Evolutionary conservation across 441 rosid genomes (phyloP), one percentile per base, ranked within the genome.

Genomic region (Kokia cookei): DNA sequence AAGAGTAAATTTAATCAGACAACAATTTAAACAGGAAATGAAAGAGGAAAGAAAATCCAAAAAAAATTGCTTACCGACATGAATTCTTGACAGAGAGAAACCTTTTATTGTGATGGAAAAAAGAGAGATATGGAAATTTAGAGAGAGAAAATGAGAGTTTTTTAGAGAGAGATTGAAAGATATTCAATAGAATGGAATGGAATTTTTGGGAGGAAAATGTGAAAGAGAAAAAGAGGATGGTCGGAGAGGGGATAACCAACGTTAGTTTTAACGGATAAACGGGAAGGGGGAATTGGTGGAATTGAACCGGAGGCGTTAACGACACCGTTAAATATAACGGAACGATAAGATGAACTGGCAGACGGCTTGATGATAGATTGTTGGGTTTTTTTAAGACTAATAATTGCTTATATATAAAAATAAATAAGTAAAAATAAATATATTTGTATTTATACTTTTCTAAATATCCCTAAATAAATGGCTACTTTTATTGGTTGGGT

Each of bases 331-430:
- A 37, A 32, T 4, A 54, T n/a, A 40, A 75, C 75, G 63, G 76
- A 59, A 74, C 72, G 73, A 78, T 14, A 59, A 51, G 65, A 50
- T 78, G 85, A 83, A 81, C 87, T 85, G 85, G 85, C 87, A 72
- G 83, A 84, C 88, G 87, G 59, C 27, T 10, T 54, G n/a, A 19
- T 7, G 26, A 19, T 10, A 47, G 35, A 29, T 29, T 29, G 32
- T 29, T 29, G 32, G 32, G 32, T 29, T 29, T 29, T 29, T 29
- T 3, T 29, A 29, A 29, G 32, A 29, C 32, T 29, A 29, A 29
- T 26, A 26, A 26, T 26, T 26, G 27, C 27, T 26, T 26, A 26
- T 26, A 26, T 26, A 26, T 26, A 26, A 26, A 26, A 27, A 29
- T 0, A 3, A 29, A 29, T 3, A 29, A 29, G 4, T 0, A 29